Conservation (phyloP, 345 rosid species). For the Populus pruinosa region DNA sequence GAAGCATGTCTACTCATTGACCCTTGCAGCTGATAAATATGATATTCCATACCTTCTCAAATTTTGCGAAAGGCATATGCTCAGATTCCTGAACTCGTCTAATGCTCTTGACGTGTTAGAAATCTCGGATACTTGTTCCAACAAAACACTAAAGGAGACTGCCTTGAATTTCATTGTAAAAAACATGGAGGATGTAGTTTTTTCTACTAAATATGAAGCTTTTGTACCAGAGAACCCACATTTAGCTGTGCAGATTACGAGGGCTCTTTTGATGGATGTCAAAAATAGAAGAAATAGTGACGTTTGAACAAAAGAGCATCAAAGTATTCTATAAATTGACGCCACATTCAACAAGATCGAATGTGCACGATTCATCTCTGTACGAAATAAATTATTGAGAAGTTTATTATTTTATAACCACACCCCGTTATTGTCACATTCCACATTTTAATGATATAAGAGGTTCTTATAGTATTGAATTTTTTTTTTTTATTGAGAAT, state of each 20-base stretch:
- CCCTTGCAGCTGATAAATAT: conserved; percentile 71
- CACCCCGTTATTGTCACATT: too few relatives aligned
- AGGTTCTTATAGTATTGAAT: too few relatives aligned
- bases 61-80: conserved; percentile 57
- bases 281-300: conserved; percentile 30
- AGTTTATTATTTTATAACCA: too few relatives aligned
- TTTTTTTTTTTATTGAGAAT: too few relatives aligned
- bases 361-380: too few relatives aligned
- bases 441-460: too few relatives aligned
- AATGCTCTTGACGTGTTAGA: conserved; percentile 62
- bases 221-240: conserved; percentile 56
- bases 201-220: conserved; percentile 50
- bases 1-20: conserved; percentile 51
- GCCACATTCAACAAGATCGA: too few relatives aligned
- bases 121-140: conserved; percentile 56
- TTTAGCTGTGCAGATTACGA: conserved; percentile 62
- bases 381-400: too few relatives aligned
- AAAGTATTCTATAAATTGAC: too few relatives aligned
- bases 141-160: conserved; percentile 45
- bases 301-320: neutral
- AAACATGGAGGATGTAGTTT: conserved; percentile 63
- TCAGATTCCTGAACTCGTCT: conserved; percentile 38
- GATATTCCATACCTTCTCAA: conserved; percentile 59
- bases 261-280: conserved; percentile 53
- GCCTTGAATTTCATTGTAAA: conserved; percentile 49